Evolutionary conservation across 2,329 filamentous ascomycete species (phyloP), one percentile per base, ranked within the genome.

Genomic region (Sclerotinia borealis): DNA sequence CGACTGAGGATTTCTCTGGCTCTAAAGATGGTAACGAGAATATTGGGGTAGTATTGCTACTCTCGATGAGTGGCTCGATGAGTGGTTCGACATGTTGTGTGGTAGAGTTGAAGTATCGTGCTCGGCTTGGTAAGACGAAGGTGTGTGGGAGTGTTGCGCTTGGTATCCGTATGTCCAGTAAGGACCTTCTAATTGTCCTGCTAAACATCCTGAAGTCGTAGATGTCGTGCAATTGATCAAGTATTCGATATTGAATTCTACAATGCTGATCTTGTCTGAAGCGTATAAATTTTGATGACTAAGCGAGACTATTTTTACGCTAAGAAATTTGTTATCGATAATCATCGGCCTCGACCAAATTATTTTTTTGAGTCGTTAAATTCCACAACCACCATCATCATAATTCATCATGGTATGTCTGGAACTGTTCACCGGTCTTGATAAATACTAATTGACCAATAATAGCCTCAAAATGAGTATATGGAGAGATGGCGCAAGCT

Each of bases 391-490:
- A 55, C 63, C 72, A 54, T 36, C 43, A 54, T 47, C 41, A 63
- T 61, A 59, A 59, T 61, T 64, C 68, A 68, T 64, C 63, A 70
- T 71, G 64, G 65, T 67, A 66, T 41, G 63, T 60, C 17, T 25
- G 22, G 37, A 45, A n/a, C 41, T 59, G 17, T 37, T 61, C 37
- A 63, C 36, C 29, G 65, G 54, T 68, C 67, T 25, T 66, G 74
- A 69, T 64, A 63, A 79, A 45, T 39, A 13, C 39, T 55, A 39
- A 29, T 48, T 29, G 22, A 36, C 6, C 25, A n/a, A 55, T 64
- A 37, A 27, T 52, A 89, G 88, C 89, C 89, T 83, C 89, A 93
- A 81, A 92, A 92, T 78, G 89, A 90, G 79, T 89, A 90, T 76
- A 90, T 90, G 79, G 91, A 95, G 78, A 84, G 90, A 78, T 92